Evolutionary conservation across 2,329 filamentous ascomycete species (phyloP), one percentile per base, ranked within the genome.

Genomic region (Mycosphaerella sp.): DNA sequence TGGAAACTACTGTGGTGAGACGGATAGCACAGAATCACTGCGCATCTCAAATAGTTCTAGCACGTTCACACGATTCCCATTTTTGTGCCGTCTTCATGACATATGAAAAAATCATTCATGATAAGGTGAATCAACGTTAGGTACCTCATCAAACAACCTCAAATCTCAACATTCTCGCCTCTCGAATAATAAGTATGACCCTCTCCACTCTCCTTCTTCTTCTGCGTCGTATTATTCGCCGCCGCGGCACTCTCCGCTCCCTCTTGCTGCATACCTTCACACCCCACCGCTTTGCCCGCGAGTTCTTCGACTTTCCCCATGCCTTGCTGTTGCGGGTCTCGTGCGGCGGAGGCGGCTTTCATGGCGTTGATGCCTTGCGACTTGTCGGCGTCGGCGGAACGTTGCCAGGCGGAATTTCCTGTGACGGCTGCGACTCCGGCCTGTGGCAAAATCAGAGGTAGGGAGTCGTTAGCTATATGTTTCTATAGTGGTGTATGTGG

Each of bases 241-340:
- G 64, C 63, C 44, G 79, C 82, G 14, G 71, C 74, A 12, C 37
- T 41, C 17, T 41, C 37, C 7, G 70, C 73, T 0, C 82, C 82
- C 66, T 85, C 82, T 49, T 76, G 74, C 67, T 79, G 71, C 84
- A 87, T 87, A 0, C 84, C 84, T 66, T 84, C 80, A 58, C 84
- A 87, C 0, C 84, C 84, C 0, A 80, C 76, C 0, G 78, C 68
- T 62, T 78, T 79, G 5, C 84, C 84, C 0, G 81, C 79, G 42
- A 82, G 63, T 71, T 86, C 79, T 65, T 88, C 84, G 2, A 75
- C 73, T 61, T 77, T 80, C 32, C 84, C 84, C 49, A 77, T 81
- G 0, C 83, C 83, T 39, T 77, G 70, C 5, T 66, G 62, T 2
- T 67, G 60, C 1, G 76, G 65, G 58, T 86, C 79, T 17, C 82